phyloP scores from a whole-genome alignment of 352 stramenopile species.

The Phytopythium chamaehyphon region DNA sequence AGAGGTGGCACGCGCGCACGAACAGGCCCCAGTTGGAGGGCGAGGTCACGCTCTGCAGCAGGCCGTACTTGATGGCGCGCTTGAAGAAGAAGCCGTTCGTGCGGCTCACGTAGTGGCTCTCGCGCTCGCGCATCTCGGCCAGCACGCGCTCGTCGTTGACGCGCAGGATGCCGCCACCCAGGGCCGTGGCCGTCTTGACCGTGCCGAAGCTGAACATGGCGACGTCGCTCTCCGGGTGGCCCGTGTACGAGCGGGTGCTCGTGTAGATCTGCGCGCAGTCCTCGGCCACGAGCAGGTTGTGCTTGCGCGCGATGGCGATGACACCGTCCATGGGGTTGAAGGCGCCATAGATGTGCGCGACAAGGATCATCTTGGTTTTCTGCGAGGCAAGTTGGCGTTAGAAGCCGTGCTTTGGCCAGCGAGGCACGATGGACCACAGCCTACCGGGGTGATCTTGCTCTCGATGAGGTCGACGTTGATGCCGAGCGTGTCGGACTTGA shows the following conservation, averaged over 20 bases:
- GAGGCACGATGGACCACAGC: neutral
- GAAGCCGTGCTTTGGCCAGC: neutral
- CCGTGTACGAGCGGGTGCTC: conserved; percentile 53
- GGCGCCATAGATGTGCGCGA: conserved; percentile 80
- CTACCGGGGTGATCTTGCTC: conserved; percentile 37
- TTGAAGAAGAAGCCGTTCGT: conserved; percentile 73
- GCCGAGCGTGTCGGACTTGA: conserved; percentile 57
- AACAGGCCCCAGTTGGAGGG: conserved; percentile 71
- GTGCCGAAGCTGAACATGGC: conserved; percentile 88
- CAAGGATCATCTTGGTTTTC: conserved; percentile 63
- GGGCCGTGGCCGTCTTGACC: conserved; percentile 82
- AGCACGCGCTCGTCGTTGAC: conserved; percentile 52
- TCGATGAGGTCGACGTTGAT: conserved; percentile 48
- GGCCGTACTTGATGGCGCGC: conserved; percentile 68
- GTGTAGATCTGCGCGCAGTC: conserved; percentile 78
- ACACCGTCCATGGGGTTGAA: conserved; percentile 49
- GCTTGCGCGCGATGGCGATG: conserved; percentile 45
- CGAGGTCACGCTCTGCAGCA: conserved; percentile 61
- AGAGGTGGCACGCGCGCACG: conserved; percentile 45
- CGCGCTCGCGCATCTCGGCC: conserved; percentile 62
- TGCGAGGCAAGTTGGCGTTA: conserved; percentile 7
- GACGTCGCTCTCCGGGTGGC: conserved; percentile 54
- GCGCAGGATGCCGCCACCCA: conserved; percentile 64
- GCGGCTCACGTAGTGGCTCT: conserved; percentile 41
- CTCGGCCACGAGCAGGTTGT: conserved; percentile 66